phyloP scores from a whole-genome alignment of 1,284 basidiomycete species.

The Cerrena zonata region DNA sequence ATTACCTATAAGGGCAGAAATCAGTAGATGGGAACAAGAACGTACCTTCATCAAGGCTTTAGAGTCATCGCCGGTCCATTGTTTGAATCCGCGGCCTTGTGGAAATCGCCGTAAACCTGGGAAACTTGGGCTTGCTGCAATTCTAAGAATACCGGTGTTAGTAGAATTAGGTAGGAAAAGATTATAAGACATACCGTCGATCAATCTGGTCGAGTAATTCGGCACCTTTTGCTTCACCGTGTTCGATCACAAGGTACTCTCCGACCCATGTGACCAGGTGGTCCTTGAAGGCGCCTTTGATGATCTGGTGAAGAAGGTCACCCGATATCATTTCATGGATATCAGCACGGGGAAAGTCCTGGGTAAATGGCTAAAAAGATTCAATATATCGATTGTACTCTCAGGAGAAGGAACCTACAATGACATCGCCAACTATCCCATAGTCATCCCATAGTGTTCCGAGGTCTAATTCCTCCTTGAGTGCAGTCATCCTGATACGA shows the following conservation, averaged over 20 bases:
- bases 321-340: slow-evolving; percentile 10
- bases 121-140: slow-evolving; percentile 8
- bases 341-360: too few relatives aligned
- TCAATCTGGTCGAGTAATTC: slow-evolving; percentile 27
- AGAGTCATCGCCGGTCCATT: slow-evolving; percentile 13
- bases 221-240: slow-evolving; percentile 14
- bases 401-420: slow-evolving; percentile 5
- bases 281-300: slow-evolving; percentile 20
- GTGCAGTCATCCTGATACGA: background rate
- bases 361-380: too few relatives aligned
- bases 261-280: slow-evolving; percentile 26
- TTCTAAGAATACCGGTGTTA: too few relatives aligned
- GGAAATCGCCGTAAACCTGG: slow-evolving; percentile 12
- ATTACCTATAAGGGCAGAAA: background rate
- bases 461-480: too few relatives aligned
- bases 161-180: too few relatives aligned
- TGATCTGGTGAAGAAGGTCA: slow-evolving; percentile 11
- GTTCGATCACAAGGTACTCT: too few relatives aligned
- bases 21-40: background rate
- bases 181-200: slow-evolving; percentile 14
- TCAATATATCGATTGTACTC: background rate
- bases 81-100: too few relatives aligned
- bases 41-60: slow-evolving; percentile 13
- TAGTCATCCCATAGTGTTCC: too few relatives aligned
- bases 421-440: too few relatives aligned